phyloP scores from a whole-genome alignment of 2,329 filamentous ascomycete species.

The Pyricularia sp. region DNA sequence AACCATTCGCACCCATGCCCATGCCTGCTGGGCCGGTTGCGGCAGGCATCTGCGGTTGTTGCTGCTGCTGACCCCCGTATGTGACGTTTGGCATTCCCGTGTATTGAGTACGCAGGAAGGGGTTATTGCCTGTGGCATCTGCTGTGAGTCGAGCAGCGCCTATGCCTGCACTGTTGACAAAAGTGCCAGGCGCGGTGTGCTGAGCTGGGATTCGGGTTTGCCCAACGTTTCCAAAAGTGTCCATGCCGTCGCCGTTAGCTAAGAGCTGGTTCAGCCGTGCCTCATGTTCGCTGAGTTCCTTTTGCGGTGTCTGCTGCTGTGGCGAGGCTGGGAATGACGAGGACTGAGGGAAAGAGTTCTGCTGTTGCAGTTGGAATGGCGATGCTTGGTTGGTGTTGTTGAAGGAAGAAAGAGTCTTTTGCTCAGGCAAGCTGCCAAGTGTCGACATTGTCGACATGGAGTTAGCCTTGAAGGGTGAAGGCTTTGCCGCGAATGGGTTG shows the following conservation, averaged over 20 bases:
- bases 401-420: conserved; percentile 61
- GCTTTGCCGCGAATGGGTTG: conserved; percentile 81
- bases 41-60: conserved; percentile 34
- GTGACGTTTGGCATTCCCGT: conserved; percentile 62
- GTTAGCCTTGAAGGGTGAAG: conserved; percentile 44
- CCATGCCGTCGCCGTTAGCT: conserved; percentile 80
- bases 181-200: conserved; percentile 91
- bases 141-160: conserved; percentile 61
- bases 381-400: conserved; percentile 33
- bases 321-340: conserved; percentile 25
- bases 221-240: conserved; percentile 96
- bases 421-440: conserved; percentile 70
- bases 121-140: conserved; percentile 76
- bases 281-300: conserved; percentile 52
- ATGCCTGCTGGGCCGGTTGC: conserved; percentile 41
- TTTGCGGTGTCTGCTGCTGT: conserved; percentile 40
- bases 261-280: conserved; percentile 80
- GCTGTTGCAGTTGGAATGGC: conserved; percentile 28
- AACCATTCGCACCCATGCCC: conserved; percentile 37
- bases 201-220: conserved; percentile 92
- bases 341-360: conserved; percentile 10
- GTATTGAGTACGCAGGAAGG: conserved; percentile 77
- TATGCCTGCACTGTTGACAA: conserved; percentile 88
- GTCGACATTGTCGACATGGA: conserved; percentile 63
- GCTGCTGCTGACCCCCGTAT: conserved; percentile 35